Base-by-base conservation (phyloP, 176 grass and related monocot species). In the Panicum miliaceum region DNA sequence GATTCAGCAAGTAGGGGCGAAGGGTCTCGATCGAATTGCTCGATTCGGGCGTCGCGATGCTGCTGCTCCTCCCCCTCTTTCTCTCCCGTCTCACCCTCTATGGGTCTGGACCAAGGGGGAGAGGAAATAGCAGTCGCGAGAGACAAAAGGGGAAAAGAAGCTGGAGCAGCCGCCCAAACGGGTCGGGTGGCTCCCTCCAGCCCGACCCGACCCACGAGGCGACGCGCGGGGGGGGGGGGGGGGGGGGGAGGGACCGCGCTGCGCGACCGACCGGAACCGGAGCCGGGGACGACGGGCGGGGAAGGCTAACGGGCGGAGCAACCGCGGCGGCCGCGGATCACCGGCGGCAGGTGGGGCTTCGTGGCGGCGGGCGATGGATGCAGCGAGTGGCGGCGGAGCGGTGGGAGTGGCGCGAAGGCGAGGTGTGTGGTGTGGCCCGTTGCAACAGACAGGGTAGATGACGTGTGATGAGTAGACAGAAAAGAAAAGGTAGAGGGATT, bases 11-110 rank as follows among this genome's bases (percentile, higher is more conserved):
- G 56, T 64, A 61, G 66, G 14, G 20, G 22, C 18, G 57, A 25
- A 26, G 29, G 10, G 82, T 47, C 70, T 84, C 63, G 71, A 91
- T 72, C 45, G 27, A 81, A 53, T 73, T 26, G 78, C 60, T 46
- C 56, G 73, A 89, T 81, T 86, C 76, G 87, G 77, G 79, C 65
- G 82, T 77, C 50, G 84, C 83, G 65, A 87, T 84, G 88, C 42
- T 75, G 73, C 62, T 90, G 19, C 51, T 72, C 51, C 20, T 66
- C 12, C 12, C 50, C 23, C 60, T 68, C 36, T 48, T 14, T 48
- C 26, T 60, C 62, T 35, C 29, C 2, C 10, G 1, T 8, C 6
- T 12, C 48, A 20, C 13, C 16, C 68, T 48, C 14, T 58, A 58
- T 81, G 58, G 42, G 19, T 73, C 63, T 61, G 48, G 68, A 36